Conservation (phyloP, 306 rosid species). For the Psophocarpus tetragonolobus region DNA sequence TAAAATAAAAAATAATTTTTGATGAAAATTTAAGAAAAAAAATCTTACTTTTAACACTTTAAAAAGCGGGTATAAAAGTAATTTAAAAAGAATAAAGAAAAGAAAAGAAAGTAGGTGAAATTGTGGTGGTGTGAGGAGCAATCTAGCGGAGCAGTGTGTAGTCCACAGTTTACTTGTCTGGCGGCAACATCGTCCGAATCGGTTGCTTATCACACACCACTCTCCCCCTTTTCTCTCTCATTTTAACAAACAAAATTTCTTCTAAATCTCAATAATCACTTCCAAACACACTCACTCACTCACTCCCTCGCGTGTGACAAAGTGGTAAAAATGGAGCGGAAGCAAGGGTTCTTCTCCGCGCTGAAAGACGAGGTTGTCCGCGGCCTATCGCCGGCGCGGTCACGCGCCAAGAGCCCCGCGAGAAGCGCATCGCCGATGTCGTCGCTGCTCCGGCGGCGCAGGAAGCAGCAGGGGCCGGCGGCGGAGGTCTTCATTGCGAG, state of each 20-base stretch:
- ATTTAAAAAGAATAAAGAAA: not conserved
- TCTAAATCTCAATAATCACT: not conserved
- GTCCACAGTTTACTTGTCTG: slow-evolving; percentile 41
- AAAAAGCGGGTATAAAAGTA: not conserved
- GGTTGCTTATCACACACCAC: slow-evolving; percentile 13
- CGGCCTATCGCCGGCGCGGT: slow-evolving; percentile 81
- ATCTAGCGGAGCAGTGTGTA: not conserved
- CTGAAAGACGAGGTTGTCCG: slow-evolving; percentile 83
- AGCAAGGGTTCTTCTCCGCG: slow-evolving; percentile 85
- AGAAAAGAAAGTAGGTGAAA: not conserved
- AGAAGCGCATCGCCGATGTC: slow-evolving; percentile 77
- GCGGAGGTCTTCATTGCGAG: slow-evolving; percentile 69
- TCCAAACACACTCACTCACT: not conserved
- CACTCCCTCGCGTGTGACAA: not conserved
- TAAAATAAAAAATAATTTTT: no score
- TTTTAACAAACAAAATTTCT: slow-evolving; percentile 6
- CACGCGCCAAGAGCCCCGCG: slow-evolving; percentile 73
- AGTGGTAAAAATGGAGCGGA: slow-evolving; percentile 66
- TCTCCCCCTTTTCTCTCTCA: not conserved
- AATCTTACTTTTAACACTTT: no score
- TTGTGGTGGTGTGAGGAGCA: not conserved
- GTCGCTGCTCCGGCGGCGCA: slow-evolving; percentile 64
- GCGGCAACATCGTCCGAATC: slow-evolving; percentile 43
- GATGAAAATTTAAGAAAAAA: no score
- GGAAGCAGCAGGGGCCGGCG: slow-evolving; percentile 60